Conservation (phyloP, 78 protist genomes). For the Mantamonas sphyraenae region DNA sequence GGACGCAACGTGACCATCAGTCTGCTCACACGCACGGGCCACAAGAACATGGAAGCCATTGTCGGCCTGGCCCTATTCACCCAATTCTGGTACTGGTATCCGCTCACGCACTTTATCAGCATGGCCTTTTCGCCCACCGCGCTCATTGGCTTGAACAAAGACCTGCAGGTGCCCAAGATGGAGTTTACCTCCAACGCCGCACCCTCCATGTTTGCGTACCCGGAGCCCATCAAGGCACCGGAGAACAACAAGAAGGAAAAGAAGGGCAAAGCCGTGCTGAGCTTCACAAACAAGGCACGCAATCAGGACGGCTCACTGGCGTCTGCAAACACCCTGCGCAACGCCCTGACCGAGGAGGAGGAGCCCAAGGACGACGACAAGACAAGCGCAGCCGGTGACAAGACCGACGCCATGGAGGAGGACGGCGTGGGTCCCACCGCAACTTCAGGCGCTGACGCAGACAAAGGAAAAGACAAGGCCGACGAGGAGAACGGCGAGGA, state of each 20-base stretch:
- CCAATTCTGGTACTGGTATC: slow-evolving; percentile 98
- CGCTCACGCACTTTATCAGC: slow-evolving; percentile 77
- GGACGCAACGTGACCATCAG: slow-evolving; percentile 89
- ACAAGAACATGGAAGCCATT: slow-evolving; percentile 34
- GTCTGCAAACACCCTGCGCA: slow-evolving; percentile 11
- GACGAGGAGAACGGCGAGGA: slow-evolving; percentile 19
- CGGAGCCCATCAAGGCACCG: slow-evolving; percentile 40
- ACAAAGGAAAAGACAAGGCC: not conserved
- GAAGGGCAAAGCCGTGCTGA: slow-evolving; percentile 57
- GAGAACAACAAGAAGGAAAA: slow-evolving; percentile 37
- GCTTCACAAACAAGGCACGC: slow-evolving; percentile 28
- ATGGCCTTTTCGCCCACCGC: slow-evolving; percentile 93
- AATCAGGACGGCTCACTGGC: slow-evolving; percentile 15
- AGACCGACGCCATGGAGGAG: not conserved
- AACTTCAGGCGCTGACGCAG: not conserved
- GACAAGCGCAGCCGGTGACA: not conserved
- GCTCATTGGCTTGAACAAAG: slow-evolving; percentile 79
- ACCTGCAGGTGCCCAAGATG: slow-evolving; percentile 60
- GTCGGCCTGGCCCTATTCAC: slow-evolving; percentile 83
- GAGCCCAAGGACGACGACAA: slow-evolving; percentile 8
- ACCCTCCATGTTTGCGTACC: slow-evolving; percentile 85
- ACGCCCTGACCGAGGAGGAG: slow-evolving; percentile 30
- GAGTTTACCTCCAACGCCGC: slow-evolving; percentile 33
- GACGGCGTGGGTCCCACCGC: not conserved
- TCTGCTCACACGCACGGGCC: slow-evolving; percentile 58